Conservation (phyloP, 345 rosid genomes). For the Murraya paniculata region DNA sequence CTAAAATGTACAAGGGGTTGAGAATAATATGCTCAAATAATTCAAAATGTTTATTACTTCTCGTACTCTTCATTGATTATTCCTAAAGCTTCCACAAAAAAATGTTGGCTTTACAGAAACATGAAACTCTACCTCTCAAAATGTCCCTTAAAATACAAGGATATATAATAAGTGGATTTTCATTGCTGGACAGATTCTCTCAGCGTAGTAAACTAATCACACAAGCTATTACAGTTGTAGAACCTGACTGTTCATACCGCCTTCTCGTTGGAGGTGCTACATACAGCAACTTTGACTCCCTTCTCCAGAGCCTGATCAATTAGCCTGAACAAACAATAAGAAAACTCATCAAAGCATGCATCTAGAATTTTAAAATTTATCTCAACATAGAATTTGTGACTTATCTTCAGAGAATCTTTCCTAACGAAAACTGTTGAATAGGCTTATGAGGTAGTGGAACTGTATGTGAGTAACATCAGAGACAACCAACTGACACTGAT, state of each 20-base stretch:
- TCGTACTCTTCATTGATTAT: not conserved
- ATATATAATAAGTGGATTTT: not conserved
- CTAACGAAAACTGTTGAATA: not conserved
- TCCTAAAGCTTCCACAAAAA: not conserved
- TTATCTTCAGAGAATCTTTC: not conserved
- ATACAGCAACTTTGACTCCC: constrained; percentile 86
- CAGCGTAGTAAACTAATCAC: constrained; percentile 3
- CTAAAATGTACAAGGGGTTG: not conserved
- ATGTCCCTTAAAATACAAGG: not conserved
- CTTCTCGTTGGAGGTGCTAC: constrained; percentile 98
- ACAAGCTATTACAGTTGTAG: constrained; percentile 35
- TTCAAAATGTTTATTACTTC: not conserved
- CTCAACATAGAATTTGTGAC: not conserved
- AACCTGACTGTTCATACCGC: constrained; percentile 86
- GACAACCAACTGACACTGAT: not conserved
- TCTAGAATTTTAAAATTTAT: not conserved
- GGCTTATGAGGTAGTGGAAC: not conserved
- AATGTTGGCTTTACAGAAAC: constrained; percentile 6
- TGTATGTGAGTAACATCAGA: not conserved
- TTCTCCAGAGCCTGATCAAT: constrained; percentile 83
- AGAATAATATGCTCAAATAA: constrained; percentile 9
- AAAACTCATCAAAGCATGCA: constrained; percentile 7
- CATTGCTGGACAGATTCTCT: not conserved
- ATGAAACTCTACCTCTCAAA: not conserved
- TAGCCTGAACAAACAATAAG: constrained; percentile 46